A percentile compares a stretch with the other conserved stretches of the same genome.
These are phyloP conservation scores for Acanthamoeba castellanii DNA, from an alignment of 208 protist genomes.

Conservation along the genomic window DNA sequence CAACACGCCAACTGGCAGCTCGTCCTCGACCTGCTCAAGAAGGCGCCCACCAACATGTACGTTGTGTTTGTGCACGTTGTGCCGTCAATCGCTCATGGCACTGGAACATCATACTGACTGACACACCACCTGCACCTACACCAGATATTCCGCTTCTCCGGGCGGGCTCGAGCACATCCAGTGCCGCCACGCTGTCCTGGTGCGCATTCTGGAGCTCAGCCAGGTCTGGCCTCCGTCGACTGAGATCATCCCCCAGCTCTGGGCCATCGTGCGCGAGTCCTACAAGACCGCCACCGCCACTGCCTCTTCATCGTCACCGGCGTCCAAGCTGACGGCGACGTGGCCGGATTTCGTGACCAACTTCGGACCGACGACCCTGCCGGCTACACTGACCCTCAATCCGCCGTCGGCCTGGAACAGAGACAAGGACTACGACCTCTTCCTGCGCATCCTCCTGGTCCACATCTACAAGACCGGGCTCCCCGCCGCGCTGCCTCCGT, in stretches of 20 bases:
- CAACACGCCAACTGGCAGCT: conserved; percentile 40
- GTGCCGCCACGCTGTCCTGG: neutral
- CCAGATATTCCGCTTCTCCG: neutral
- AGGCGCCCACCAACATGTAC: conserved; percentile 2
- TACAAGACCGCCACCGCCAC: neutral
- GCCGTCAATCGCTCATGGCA: neutral
- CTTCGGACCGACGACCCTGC: neutral
- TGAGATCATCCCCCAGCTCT: neutral
- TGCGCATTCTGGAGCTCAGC: conserved; percentile 6
- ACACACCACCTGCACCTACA: too few relatives aligned
- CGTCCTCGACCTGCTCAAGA: conserved; percentile 5
- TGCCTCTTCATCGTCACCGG: neutral
- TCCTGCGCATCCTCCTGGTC: conserved; percentile 5
- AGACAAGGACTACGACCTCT: conserved; percentile 6
- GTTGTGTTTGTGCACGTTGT: too few relatives aligned
- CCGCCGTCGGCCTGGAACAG: neutral
- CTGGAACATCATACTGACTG: neutral
- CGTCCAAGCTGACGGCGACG: neutral
- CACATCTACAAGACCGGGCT: conserved; percentile 22
- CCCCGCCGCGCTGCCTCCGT: neutral
- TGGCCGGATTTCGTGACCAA: neutral
- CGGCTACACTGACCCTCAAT: neutral
- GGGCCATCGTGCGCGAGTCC: conserved; percentile 1
- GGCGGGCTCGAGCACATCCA: neutral
- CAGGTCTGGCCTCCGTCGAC: conserved; percentile 11